Evolutionary conservation across 352 stramenopile species (phyloP), one percentile per base, ranked within the genome.

Genomic region (Pythium apleroticum): DNA sequence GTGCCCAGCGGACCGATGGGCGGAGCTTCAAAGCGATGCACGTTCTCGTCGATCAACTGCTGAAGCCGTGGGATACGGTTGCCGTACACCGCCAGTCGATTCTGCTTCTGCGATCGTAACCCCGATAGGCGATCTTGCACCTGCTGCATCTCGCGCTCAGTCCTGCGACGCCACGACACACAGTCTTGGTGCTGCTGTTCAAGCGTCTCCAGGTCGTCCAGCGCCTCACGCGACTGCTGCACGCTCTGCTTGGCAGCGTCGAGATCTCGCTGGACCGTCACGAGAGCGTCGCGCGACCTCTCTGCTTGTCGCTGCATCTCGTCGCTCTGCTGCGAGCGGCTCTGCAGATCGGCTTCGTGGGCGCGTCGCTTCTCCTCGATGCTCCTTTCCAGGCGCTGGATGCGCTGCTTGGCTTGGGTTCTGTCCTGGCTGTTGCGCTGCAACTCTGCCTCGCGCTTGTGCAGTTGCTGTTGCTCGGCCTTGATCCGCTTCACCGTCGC

Each of bases 1-100:
- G 93, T 75, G 2, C 86, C 86, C 0, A 95, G 53, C 0, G 86
- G 86, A 14, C 86, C 86, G 54, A 95, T 93, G 2, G 86, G 86
- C 12, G 81, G 82, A 0, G 57, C 66, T 0, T 76, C 62, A 63
- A 95, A 95, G 24, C 76, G 75, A 52, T 85, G 74, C 0, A 75
- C 59, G 43, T 95, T 92, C 8, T 87, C 58, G 0, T 91, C 71
- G 52, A 95, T 95, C 27, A 91, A 57, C 33, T 91, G 75, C 49
- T 93, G 85, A 24, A 95, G 56, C 48, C 88, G 74, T 1, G 81
- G 81, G 28, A 92, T 89, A 30, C 71, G 71, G 66, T 74, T 82
- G 35, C 86, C 86, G 49, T 82, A 95, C 8, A 89, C 81, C 0
- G 78, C 74, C 11, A 93, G 57, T 57, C 74, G 81, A 50, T 91